Conservation (phyloP, 352 stramenopile genomes). For the Globisporangium sylvaticum region DNA sequence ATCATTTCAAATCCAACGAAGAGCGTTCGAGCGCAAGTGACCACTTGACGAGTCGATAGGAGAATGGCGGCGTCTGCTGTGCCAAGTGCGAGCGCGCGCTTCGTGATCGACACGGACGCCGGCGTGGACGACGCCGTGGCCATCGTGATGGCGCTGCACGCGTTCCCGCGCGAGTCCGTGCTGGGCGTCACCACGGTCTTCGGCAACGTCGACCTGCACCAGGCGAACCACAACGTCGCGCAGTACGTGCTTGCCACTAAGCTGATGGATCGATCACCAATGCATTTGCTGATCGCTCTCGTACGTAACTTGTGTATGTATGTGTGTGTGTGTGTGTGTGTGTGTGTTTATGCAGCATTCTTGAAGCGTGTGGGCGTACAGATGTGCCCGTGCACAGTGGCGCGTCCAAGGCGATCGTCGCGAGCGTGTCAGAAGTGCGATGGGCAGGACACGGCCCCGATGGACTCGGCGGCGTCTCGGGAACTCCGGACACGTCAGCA, state of each 20-base stretch:
- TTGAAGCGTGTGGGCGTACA: slow-evolving; percentile 43
- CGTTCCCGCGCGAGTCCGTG: slow-evolving; percentile 47
- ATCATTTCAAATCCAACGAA: not conserved
- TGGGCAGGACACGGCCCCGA: slow-evolving; percentile 75
- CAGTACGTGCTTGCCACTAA: slow-evolving; percentile 35
- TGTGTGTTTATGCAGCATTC: slow-evolving; percentile 35
- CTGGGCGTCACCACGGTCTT: slow-evolving; percentile 79
- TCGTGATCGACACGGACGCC: slow-evolving; percentile 77
- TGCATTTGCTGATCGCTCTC: not conserved
- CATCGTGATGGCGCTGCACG: slow-evolving; percentile 68
- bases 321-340: not conserved
- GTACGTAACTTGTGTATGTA: not conserved
- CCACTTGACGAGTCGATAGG: no score
- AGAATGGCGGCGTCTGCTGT: not conserved
- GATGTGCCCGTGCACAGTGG: slow-evolving; percentile 64
- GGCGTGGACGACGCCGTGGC: slow-evolving; percentile 77
- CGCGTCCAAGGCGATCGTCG: slow-evolving; percentile 56
- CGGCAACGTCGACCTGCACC: slow-evolving; percentile 76
- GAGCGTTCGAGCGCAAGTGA: not conserved
- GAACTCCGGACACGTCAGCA: not conserved
- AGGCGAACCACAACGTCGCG: slow-evolving; percentile 78
- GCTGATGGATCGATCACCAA: not conserved
- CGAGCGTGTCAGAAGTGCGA: slow-evolving; percentile 53
- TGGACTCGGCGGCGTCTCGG: slow-evolving; percentile 55
- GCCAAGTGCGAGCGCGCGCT: slow-evolving; percentile 22